Evolutionary conservation across 2,329 filamentous ascomycete species (phyloP).

Genomic region (Curvularia sp.): DNA sequence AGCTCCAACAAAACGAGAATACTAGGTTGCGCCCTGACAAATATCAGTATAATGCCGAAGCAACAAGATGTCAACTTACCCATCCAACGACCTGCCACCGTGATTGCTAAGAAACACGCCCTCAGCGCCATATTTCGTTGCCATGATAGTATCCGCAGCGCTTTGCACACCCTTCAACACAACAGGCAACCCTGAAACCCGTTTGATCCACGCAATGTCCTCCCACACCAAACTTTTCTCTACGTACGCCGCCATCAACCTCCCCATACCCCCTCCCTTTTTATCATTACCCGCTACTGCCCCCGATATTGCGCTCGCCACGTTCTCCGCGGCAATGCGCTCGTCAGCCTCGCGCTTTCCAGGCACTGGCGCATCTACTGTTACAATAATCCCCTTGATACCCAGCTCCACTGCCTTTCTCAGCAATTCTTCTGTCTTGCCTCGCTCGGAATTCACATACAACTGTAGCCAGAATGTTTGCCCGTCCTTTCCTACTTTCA

Average conservation of each 20-base stretch:
- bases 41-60: too few relatives aligned
- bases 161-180: conserved; percentile 66
- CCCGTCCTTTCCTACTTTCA: not conserved
- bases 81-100: conserved; percentile 60
- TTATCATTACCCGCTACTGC: conserved; percentile 59
- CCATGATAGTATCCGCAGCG: conserved; percentile 57
- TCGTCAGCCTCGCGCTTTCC: conserved; percentile 38
- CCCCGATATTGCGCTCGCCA: conserved; percentile 55
- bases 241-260: conserved; percentile 64
- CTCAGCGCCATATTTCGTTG: conserved; percentile 54
- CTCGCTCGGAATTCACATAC: conserved; percentile 34
- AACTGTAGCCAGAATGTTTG: conserved; percentile 38
- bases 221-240: conserved; percentile 65
- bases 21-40: too few relatives aligned
- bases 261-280: conserved; percentile 63
- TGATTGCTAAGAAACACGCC: conserved; percentile 65
- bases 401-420: conserved; percentile 26
- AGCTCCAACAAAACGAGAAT: not conserved
- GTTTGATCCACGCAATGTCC: conserved; percentile 64
- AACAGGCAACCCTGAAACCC: conserved; percentile 69
- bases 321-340: conserved; percentile 39
- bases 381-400: conserved; percentile 31
- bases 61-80: too few relatives aligned
- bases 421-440: conserved; percentile 20
- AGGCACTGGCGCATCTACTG: conserved; percentile 34